phyloP scores from a whole-genome alignment of 257 asterid species.

The Jasminum sambac region DNA sequence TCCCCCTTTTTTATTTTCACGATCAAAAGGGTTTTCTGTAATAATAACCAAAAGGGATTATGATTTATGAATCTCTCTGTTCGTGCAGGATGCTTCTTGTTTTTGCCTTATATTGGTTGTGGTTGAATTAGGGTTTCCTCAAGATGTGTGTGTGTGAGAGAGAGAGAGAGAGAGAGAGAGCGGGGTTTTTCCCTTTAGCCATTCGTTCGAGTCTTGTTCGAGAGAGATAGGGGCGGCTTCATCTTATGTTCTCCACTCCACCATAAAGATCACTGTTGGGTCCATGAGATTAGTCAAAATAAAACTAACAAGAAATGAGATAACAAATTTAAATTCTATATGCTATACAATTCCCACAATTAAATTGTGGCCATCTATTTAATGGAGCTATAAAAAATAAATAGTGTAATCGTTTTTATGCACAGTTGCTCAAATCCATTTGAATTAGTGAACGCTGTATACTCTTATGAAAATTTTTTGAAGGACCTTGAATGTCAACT shows the following conservation, averaged over 20 bases:
- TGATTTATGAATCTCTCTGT: conserved; percentile 3
- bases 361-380: too few relatives aligned
- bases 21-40: conserved; percentile 11
- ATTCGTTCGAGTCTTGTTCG: neutral
- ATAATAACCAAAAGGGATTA: neutral
- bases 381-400: too few relatives aligned
- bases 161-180: conserved; percentile 13
- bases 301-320: too few relatives aligned
- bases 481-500: too few relatives aligned
- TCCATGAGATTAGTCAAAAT: conserved; percentile 26
- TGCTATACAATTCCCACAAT: too few relatives aligned
- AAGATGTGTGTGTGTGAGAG: conserved; percentile 1
- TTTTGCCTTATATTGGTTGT: neutral
- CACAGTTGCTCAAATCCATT: too few relatives aligned
- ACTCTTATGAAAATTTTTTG: too few relatives aligned
- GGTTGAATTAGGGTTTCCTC: conserved; percentile 44
- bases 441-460: too few relatives aligned
- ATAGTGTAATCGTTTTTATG: too few relatives aligned
- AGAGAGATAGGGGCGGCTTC: conserved; percentile 33
- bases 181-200: conserved; percentile 13
- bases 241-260: conserved; percentile 45
- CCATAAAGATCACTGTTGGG: conserved; percentile 63
- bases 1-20: neutral
- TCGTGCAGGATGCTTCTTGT: conserved; percentile 1
- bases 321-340: too few relatives aligned